Percentiles rank a stretch among this genome's conserved stretches.
These are phyloP conservation scores for Phaeotremella skinneri DNA, from an alignment of 768 basidiomycete genomes.

Conservation along the genomic window DNA sequence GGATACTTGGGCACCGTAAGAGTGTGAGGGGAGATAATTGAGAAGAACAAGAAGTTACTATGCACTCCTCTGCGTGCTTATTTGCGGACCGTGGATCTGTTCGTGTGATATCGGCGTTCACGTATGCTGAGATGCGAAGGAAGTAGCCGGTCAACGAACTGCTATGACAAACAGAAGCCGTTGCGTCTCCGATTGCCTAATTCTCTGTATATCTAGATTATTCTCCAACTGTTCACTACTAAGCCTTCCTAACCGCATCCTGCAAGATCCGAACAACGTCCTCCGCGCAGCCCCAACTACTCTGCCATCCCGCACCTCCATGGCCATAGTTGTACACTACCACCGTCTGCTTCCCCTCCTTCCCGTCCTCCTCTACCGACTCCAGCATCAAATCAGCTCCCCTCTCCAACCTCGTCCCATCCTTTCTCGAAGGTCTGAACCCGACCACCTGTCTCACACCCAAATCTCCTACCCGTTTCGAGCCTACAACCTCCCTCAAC, in stretches of 20 bases:
- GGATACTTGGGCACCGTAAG: too few species aligned
- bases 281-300: slow-evolving; percentile 49
- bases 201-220: too few species aligned
- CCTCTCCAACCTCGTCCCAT: slow-evolving; percentile 39
- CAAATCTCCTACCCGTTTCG: background rate
- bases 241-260: background rate
- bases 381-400: slow-evolving; percentile 23
- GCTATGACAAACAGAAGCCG: too few species aligned
- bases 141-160: too few species aligned
- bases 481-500: slow-evolving; percentile 12
- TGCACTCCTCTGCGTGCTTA: too few species aligned
- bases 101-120: too few species aligned
- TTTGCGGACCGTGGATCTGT: too few species aligned
- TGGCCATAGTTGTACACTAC: slow-evolving; percentile 52
- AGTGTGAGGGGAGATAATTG: too few species aligned
- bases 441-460: slow-evolving; percentile 32
- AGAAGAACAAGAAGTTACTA: too few species aligned
- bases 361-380: background rate
- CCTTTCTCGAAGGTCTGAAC: slow-evolving; percentile 46
- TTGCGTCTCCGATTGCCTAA: too few species aligned
- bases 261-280: slow-evolving; percentile 22
- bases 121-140: too few species aligned
- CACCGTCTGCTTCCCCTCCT: slow-evolving; percentile 2
- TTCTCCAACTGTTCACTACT: too few species aligned
- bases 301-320: slow-evolving; percentile 52